These are phyloP conservation scores for Hygrophoropsis aurantiaca DNA, from an alignment of 768 basidiomycete genomes.

Conservation along the genomic window DNA sequence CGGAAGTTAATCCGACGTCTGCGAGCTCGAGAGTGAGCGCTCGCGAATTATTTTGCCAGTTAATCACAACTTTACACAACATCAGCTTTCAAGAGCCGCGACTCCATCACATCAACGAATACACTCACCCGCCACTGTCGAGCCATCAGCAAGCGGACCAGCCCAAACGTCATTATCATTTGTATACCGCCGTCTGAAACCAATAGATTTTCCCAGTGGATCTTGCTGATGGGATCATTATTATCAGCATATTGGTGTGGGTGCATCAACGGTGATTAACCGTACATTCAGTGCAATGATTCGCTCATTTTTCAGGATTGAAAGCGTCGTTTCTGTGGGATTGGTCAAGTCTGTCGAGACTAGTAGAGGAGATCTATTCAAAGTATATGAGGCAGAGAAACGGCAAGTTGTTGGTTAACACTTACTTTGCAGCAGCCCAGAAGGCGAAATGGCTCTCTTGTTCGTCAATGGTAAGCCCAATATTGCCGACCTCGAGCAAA, in stretches of 20 bases:
- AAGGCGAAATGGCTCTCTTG: conserved; percentile 51
- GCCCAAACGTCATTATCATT: conserved; percentile 51
- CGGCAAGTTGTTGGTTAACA: not conserved
- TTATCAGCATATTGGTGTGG: not conserved
- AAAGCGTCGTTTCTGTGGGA: conserved; percentile 31
- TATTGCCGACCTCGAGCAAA: conserved; percentile 53
- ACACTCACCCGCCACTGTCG: conserved; percentile 42
- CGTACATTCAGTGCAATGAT: conserved; percentile 46
- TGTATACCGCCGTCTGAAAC: conserved; percentile 46
- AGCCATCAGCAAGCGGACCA: conserved; percentile 47
- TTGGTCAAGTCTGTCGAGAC: conserved; percentile 44
- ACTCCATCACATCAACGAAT: not conserved
- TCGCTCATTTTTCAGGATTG: conserved; percentile 40
- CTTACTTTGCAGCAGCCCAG: conserved; percentile 51
- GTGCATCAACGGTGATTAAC: not conserved
- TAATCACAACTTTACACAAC: conserved; percentile 40
- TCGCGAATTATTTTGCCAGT: conserved; percentile 40
- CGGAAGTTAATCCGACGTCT: conserved; percentile 43
- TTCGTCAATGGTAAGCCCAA: conserved; percentile 33
- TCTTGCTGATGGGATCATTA: conserved; percentile 39
- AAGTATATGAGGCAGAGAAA: not conserved
- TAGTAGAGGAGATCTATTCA: conserved; percentile 35
- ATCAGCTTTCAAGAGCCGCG: not conserved
- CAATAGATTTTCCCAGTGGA: conserved; percentile 41
- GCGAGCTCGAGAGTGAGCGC: conserved; percentile 41